Percentiles rank a stretch among this genome's conserved stretches.
Evolutionary conservation across 371 early-diverging fungal genomes (phyloP).

Genomic region (Mortierella sp.): DNA sequence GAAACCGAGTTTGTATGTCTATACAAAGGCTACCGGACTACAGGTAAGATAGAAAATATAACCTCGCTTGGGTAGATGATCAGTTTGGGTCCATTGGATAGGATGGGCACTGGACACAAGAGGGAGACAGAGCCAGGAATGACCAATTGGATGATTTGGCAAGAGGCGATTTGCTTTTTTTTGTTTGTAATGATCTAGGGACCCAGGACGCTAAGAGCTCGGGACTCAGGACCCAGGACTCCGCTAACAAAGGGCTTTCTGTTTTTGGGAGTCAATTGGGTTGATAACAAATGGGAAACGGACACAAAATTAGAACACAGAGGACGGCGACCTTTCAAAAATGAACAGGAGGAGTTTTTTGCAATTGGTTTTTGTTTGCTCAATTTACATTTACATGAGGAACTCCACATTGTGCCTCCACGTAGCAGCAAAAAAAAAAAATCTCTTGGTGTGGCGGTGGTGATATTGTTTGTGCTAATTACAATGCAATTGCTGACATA

Average conservation of each 20-base stretch:
- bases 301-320: background rate
- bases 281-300: background rate
- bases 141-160: background rate
- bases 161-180: too few relatives aligned
- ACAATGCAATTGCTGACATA: background rate
- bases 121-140: background rate
- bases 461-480: background rate
- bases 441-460: background rate
- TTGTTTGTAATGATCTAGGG: background rate
- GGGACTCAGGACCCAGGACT: background rate
- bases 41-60: conserved; percentile 32
- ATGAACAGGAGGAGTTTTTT: background rate
- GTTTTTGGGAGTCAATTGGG: conserved; percentile 4
- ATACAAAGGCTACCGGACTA: conserved; percentile 31
- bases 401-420: conserved; percentile 34
- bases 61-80: background rate
- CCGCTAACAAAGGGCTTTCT: background rate
- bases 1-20: conserved; percentile 38
- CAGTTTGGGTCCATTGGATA: background rate
- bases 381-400: conserved; percentile 29
- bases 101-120: background rate
- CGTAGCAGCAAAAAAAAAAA: conserved; percentile 28
- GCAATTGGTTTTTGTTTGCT: background rate
- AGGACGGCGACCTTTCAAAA: background rate
- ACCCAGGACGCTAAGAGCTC: background rate